phyloP scores from a whole-genome alignment of 148 eudicot genomes.

The Silene latifolia region DNA sequence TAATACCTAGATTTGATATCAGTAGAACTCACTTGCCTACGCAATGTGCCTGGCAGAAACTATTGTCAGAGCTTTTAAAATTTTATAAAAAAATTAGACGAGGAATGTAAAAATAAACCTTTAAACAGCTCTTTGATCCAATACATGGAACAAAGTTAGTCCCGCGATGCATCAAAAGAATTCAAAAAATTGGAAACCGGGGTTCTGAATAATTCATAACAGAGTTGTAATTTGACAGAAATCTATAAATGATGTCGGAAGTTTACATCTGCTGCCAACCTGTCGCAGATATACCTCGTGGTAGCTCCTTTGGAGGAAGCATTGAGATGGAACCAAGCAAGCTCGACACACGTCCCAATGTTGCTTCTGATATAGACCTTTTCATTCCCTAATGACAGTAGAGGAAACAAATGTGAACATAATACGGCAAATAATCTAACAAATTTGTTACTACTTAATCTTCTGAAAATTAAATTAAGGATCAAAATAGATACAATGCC shows the following conservation, averaged over 20 bases:
- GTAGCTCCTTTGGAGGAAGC: slow-evolving; percentile 46
- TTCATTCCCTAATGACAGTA: slow-evolving; percentile 35
- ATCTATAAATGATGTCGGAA: not conserved
- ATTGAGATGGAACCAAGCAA: slow-evolving; percentile 64
- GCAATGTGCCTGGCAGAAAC: slow-evolving; percentile 42
- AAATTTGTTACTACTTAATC: too few relatives aligned
- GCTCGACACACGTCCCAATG: slow-evolving; percentile 69
- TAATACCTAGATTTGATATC: slow-evolving; percentile 55
- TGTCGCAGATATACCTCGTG: slow-evolving; percentile 39
- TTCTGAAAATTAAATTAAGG: not conserved
- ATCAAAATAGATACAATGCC: not conserved
- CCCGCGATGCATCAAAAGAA: not conserved
- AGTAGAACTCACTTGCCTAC: slow-evolving; percentile 46
- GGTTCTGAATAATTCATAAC: not conserved
- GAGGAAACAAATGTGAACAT: slow-evolving; percentile 11
- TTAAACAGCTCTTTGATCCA: not conserved
- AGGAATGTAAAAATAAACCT: not conserved
- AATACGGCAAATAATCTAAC: not conserved
- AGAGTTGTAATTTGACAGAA: not conserved
- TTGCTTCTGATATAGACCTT: slow-evolving; percentile 71
- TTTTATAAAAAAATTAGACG: not conserved
- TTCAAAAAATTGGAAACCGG: not conserved
- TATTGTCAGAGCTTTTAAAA: slow-evolving; percentile 3
- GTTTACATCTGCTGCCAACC: not conserved
- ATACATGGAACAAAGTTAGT: not conserved